phyloP scores from a whole-genome alignment of 441 rosid species.

The Geranium incanum region DNA sequence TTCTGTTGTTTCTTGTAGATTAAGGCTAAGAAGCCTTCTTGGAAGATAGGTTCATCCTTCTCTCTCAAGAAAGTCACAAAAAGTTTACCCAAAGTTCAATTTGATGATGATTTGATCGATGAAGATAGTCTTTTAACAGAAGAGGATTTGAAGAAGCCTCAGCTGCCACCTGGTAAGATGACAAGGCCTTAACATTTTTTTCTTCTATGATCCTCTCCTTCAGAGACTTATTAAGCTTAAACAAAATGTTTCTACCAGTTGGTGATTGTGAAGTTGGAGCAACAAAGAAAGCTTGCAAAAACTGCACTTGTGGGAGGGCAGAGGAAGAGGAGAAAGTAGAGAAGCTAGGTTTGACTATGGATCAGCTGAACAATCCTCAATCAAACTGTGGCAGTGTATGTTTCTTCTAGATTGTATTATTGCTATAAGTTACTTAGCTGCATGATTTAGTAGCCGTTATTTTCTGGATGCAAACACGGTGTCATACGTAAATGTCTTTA shows the following conservation, averaged over 20 bases:
- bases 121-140: slow-evolving; percentile 87
- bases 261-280: slow-evolving; percentile 76
- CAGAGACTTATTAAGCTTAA: neutral
- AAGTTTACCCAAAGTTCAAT: slow-evolving; percentile 41
- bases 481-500: neutral
- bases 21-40: slow-evolving; percentile 77
- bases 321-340: slow-evolving; percentile 79
- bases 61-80: slow-evolving; percentile 51
- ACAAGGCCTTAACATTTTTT: slow-evolving; percentile 7
- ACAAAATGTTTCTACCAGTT: slow-evolving; percentile 34
- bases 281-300: slow-evolving; percentile 94
- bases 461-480: neutral
- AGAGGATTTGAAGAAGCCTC: slow-evolving; percentile 84
- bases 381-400: slow-evolving; percentile 4
- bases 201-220: neutral
- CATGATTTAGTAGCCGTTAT: neutral
- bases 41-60: slow-evolving; percentile 89
- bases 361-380: slow-evolving; percentile 70
- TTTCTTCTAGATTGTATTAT: neutral
- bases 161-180: slow-evolving; percentile 49
- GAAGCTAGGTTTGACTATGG: slow-evolving; percentile 59
- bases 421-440: neutral
- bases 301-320: slow-evolving; percentile 89
- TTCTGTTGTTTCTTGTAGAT: slow-evolving; percentile 32
- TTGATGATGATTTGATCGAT: slow-evolving; percentile 54